phyloP scores from a whole-genome alignment of 352 stramenopile genomes.

The Blastocystis sp. region DNA sequence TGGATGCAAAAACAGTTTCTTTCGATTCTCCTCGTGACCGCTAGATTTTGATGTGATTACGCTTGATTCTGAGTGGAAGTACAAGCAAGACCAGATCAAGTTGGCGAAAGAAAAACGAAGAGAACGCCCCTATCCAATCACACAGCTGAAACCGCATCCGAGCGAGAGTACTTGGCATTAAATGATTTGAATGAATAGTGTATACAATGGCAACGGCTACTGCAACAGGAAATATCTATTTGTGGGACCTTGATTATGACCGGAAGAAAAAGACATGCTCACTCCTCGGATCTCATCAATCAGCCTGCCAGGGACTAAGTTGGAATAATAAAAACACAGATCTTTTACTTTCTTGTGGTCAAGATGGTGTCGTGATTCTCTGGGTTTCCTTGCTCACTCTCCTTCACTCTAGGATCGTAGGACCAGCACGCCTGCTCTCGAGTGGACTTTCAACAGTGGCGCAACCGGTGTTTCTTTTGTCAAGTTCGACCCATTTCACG shows the following conservation, averaged over 20 bases:
- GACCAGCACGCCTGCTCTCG: neutral
- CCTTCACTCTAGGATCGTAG: neutral
- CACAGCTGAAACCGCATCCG: slow-evolving; percentile 14
- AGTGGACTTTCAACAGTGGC: neutral
- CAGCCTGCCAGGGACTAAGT: slow-evolving; percentile 11
- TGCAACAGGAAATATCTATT: neutral
- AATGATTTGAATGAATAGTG: neutral
- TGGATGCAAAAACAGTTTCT: slow-evolving; percentile 46
- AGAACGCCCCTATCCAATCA: slow-evolving; percentile 24
- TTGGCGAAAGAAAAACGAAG: neutral
- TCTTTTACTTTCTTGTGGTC: slow-evolving; percentile 10
- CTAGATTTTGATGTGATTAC: slow-evolving; percentile 28
- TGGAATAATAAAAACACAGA: slow-evolving; percentile 36
- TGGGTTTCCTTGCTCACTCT: neutral
- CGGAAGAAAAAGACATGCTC: neutral
- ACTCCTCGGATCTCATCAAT: neutral
- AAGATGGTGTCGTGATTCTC: slow-evolving; percentile 2
- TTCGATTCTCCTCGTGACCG: neutral
- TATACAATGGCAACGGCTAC: slow-evolving; percentile 18
- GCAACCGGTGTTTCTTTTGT: neutral
- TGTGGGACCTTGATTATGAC: slow-evolving; percentile 54
- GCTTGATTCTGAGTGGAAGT: slow-evolving; percentile 33
- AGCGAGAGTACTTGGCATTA: neutral
- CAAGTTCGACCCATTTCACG: slow-evolving; percentile 40
- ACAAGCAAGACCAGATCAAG: neutral